phyloP scores from a whole-genome alignment of 2,329 filamentous ascomycete species.

The Penicillium sp. region DNA sequence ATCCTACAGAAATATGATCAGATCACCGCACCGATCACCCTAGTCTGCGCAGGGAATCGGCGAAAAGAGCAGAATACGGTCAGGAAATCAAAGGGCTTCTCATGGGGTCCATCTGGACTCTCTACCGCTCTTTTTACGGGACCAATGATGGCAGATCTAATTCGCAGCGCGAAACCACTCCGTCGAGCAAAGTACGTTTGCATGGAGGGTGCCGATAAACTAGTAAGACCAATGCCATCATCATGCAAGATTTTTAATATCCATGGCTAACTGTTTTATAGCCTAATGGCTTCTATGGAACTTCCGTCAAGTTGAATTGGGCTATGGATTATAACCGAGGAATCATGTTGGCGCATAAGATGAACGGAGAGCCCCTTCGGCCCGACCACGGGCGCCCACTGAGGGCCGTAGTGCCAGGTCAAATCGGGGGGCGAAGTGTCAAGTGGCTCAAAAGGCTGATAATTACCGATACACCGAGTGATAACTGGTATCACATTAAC shows the following conservation, averaged over 20 bases:
- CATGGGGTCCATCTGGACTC: slow-evolving; percentile 85
- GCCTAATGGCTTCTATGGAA: slow-evolving; percentile 88
- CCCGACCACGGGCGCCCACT: slow-evolving; percentile 88
- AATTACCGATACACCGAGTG: slow-evolving; percentile 76
- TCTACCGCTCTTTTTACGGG: slow-evolving; percentile 90
- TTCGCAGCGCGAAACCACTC: slow-evolving; percentile 69
- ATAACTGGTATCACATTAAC: slow-evolving; percentile 95
- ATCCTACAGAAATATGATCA: slow-evolving; percentile 77
- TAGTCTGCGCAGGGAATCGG: slow-evolving; percentile 90
- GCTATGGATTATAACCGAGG: slow-evolving; percentile 80
- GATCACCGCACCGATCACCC: slow-evolving; percentile 81
- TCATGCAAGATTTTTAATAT: neutral
- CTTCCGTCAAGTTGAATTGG: slow-evolving; percentile 86
- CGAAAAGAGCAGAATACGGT: slow-evolving; percentile 93
- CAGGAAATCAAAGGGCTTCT: slow-evolving; percentile 90
- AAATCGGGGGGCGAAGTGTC: slow-evolving; percentile 89
- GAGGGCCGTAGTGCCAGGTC: slow-evolving; percentile 81
- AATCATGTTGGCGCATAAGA: slow-evolving; percentile 84
- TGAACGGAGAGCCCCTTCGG: slow-evolving; percentile 81
- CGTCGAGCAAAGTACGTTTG: slow-evolving; percentile 79
- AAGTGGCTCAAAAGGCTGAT: slow-evolving; percentile 89
- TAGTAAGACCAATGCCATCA: slow-evolving; percentile 50
- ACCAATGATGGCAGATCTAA: slow-evolving; percentile 72
- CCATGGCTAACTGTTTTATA: slow-evolving; percentile 39
- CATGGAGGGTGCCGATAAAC: slow-evolving; percentile 86